A percentile compares a stretch with the other conserved stretches of the same genome.
Evolutionary conservation across 495 filamentous ascomycete species (phyloP).

Genomic region (Cercophora samala): DNA sequence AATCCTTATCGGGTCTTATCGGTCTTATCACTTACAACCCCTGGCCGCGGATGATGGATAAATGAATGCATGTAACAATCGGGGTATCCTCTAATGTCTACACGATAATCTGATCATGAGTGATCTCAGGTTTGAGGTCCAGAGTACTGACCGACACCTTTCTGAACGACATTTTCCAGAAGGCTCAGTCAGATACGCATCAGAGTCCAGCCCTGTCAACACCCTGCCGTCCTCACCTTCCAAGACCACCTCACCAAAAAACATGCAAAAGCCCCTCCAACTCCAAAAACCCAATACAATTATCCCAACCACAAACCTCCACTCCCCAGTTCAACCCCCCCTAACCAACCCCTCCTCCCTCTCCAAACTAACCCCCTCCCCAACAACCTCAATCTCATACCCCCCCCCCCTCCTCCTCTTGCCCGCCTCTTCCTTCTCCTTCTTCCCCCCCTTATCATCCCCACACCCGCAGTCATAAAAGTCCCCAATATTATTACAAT

Average conservation of each 20-base stretch:
- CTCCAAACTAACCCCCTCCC: conserved; percentile 34
- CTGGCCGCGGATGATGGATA: not conserved
- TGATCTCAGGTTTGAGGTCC: not conserved
- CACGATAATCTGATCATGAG: not conserved
- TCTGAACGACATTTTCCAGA: no score
- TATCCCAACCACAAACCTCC: not conserved
- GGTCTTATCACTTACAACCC: not conserved
- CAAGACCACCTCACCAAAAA: not conserved
- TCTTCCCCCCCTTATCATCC: conserved; percentile 58
- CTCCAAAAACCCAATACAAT: not conserved
- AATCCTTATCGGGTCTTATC: conserved; percentile 26
- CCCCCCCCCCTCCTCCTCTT: not conserved
- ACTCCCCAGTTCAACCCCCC: conserved; percentile 19
- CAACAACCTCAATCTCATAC: conserved; percentile 4
- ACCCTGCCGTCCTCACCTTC: not conserved
- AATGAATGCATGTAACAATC: not conserved
- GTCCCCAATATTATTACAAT: conserved; percentile 85
- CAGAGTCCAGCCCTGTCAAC: not conserved
- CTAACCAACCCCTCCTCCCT: conserved; percentile 38
- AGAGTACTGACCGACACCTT: not conserved
- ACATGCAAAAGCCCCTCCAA: not conserved
- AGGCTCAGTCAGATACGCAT: no score
- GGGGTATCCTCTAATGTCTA: not conserved
- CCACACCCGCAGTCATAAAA: conserved; percentile 96
- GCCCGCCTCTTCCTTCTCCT: conserved; percentile 25